Evolutionary conservation across 2,329 filamentous ascomycete genomes (phyloP).

Genomic region (Aureobasidium sp.): DNA sequence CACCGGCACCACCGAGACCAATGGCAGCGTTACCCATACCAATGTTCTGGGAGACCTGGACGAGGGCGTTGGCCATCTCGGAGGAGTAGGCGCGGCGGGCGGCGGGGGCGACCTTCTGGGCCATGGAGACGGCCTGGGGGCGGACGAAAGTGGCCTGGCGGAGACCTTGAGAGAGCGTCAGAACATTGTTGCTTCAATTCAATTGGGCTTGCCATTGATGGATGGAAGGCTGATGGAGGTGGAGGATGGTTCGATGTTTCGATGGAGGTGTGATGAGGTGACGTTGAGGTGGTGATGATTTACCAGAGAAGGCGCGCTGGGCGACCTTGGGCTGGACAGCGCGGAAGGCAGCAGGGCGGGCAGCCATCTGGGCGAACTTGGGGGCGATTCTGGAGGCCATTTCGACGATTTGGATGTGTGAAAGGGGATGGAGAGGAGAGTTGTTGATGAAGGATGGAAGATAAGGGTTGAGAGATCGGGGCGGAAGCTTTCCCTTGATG

Average conservation of each 20-base stretch:
- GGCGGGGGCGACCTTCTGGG: slow-evolving; percentile 48
- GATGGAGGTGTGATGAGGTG: slow-evolving; percentile 33
- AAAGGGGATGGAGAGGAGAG: slow-evolving; percentile 34
- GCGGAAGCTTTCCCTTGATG: slow-evolving; percentile 18
- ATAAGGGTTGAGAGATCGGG: slow-evolving; percentile 20
- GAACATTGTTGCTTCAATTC: slow-evolving; percentile 18
- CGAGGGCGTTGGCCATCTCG: slow-evolving; percentile 81
- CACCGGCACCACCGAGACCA: slow-evolving; percentile 53
- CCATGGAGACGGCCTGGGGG: slow-evolving; percentile 61
- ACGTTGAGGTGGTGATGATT: slow-evolving; percentile 31
- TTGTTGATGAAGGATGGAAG: slow-evolving; percentile 26
- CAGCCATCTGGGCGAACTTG: slow-evolving; percentile 66
- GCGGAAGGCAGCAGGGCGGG: slow-evolving; percentile 68
- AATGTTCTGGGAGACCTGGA: slow-evolving; percentile 85
- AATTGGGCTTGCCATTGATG: slow-evolving; percentile 13
- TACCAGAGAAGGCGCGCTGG: slow-evolving; percentile 70
- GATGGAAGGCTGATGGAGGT: slow-evolving; percentile 7
- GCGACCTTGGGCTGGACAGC: slow-evolving; percentile 40
- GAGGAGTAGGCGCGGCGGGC: slow-evolving; percentile 67
- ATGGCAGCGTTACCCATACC: slow-evolving; percentile 87
- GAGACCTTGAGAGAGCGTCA: slow-evolving; percentile 19
- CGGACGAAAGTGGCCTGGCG: slow-evolving; percentile 54
- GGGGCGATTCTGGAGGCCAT: slow-evolving; percentile 76
- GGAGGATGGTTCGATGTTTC: slow-evolving; percentile 7
- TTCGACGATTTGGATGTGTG: slow-evolving; percentile 51